Percentiles rank a stretch among this genome's conserved stretches.
Conservation (phyloP, 495 filamentous ascomycete species). For the Lepidopterella palustris region DNA sequence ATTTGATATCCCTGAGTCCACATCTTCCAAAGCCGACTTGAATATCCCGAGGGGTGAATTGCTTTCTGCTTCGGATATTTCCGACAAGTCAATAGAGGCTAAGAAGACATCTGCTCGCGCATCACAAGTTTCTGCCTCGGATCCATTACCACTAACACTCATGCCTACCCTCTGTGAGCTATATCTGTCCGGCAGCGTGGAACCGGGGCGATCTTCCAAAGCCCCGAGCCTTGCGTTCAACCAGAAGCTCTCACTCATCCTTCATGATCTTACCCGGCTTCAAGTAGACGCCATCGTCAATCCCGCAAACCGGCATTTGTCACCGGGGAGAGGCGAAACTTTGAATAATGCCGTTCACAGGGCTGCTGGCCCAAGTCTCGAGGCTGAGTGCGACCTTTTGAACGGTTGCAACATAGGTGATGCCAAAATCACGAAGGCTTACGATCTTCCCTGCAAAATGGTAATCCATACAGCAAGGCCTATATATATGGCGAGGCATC, state of each 20-base stretch:
- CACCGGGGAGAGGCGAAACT: not conserved
- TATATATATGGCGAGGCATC: conserved; percentile 1
- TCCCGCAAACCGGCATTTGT: conserved; percentile 7
- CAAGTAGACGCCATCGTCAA: conserved; percentile 26
- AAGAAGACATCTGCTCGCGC: no score
- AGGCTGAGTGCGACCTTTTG: conserved; percentile 7
- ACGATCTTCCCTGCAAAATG: conserved; percentile 2
- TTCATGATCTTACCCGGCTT: conserved; percentile 14
- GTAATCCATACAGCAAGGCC: conserved; percentile 23
- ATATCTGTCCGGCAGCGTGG: no score
- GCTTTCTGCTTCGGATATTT: no score
- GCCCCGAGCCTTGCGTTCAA: conserved; percentile 11
- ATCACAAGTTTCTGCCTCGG: no score
- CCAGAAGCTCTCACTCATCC: conserved; percentile 10
- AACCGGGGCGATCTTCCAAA: not conserved
- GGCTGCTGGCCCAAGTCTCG: conserved; percentile 15
- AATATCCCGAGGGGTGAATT: no score
- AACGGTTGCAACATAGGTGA: not conserved
- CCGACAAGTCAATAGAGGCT: no score
- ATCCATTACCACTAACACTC: no score
- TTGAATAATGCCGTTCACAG: conserved; percentile 16
- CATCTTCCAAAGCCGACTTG: no score
- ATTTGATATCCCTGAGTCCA: no score
- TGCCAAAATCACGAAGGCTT: conserved; percentile 1
- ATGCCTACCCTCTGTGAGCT: not conserved